Evolutionary conservation across 768 basidiomycete genomes (phyloP), one percentile per base, ranked within the genome.

Genomic region (Kwoniella dendrophila): DNA sequence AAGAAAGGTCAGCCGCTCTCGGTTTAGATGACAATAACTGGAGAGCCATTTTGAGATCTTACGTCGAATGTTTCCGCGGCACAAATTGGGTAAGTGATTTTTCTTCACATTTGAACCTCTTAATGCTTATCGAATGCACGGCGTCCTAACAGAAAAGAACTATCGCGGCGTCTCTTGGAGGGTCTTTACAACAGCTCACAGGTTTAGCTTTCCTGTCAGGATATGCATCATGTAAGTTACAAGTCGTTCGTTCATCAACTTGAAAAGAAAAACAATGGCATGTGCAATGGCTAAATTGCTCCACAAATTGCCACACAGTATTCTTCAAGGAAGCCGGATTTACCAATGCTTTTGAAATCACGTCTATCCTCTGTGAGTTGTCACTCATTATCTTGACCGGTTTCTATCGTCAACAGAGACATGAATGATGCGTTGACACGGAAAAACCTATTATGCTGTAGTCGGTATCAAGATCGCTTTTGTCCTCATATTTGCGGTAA

Each of bases 321-420:
- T 70, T 70, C 52, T 66, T 67, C 58, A 43, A 58, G 33, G 58
- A 64, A 51, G 52, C 48, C 14, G 68, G 68, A 4, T 70, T 67
- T 52, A 58, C 53, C 3, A 61, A 70, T 38, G 49, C 68, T 3
- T 69, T 65, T 47, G 54, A 53, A 22, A 61, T 68, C 41, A 68
- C 67, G 3, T 41, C 55, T 1, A 60, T 68, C 41, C 48, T 64
- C 12, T 49, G 52, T 47, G n/a, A 47, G n/a, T n/a, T n/a, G 47
- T 50, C 55, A n/a, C 41, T 18, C 36, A 8, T 38, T 38, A 38
- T 38, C 18, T 22, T n/a, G 6, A 43, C 41, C 18, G 41, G 18
- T 43, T 4, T n/a, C 41, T 43, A 4, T 20, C 50, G 34, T 22
- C n/a, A 11, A 20, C 22, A 43, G 6, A 43, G 18, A 6, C 16